Evolutionary conservation across 768 basidiomycete species (phyloP).

Genomic region (Ramaria rubella): DNA sequence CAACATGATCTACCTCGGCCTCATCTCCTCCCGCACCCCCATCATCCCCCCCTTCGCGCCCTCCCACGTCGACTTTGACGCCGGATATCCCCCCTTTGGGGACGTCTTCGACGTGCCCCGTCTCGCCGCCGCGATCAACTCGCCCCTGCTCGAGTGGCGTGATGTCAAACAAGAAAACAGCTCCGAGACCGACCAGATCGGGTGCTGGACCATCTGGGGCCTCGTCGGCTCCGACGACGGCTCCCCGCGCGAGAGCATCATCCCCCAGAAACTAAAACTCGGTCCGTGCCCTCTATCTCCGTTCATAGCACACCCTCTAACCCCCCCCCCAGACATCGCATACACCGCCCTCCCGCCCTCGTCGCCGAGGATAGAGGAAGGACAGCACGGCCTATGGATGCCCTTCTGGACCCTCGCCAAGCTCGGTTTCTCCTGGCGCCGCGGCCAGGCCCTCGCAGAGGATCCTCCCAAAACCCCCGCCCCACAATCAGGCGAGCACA

Average conservation of each 20-base stretch:
- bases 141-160: conserved; percentile 55
- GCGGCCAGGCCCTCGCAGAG: conserved; percentile 17
- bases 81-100: conserved; percentile 46
- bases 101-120: conserved; percentile 56
- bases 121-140: conserved; percentile 36
- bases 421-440: conserved; percentile 11
- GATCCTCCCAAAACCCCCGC: conserved; percentile 21
- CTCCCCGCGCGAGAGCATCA: conserved; percentile 20
- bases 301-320: conserved; percentile 32
- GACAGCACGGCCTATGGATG: conserved; percentile 7
- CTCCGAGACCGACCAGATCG: conserved; percentile 26
- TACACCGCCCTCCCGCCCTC: conserved; percentile 21
- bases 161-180: conserved; percentile 45
- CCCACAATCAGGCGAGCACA: conserved; percentile 20
- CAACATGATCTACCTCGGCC: conserved; percentile 53
- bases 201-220: conserved; percentile 40
- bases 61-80: conserved; percentile 42
- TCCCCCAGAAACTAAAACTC: conserved; percentile 23
- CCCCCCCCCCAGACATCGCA: conserved; percentile 14
- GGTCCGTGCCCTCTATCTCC: conserved; percentile 26
- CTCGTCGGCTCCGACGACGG: conserved; percentile 24
- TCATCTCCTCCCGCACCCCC: conserved; percentile 54
- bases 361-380: not conserved
- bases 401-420: conserved; percentile 16
- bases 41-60: conserved; percentile 54